Conservation (phyloP, 2,329 filamentous ascomycete species). For the Penicillium sp. region DNA sequence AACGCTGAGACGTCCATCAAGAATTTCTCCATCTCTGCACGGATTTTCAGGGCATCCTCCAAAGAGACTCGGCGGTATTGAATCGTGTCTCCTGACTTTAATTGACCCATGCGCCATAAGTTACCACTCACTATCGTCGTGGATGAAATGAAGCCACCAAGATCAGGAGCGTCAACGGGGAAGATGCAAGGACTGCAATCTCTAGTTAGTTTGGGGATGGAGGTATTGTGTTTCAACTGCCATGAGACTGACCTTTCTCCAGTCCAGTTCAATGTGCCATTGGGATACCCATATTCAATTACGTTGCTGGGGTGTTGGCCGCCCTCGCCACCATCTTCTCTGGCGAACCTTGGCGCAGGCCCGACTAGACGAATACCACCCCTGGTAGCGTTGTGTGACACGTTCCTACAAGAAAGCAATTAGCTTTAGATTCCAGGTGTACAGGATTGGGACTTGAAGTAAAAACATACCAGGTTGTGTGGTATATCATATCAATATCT, state of each 20-base stretch:
- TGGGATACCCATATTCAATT: constrained; percentile 60
- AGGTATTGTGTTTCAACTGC: too few relatives aligned
- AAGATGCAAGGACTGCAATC: constrained; percentile 47
- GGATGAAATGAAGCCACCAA: constrained; percentile 62
- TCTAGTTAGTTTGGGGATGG: background rate
- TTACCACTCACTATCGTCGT: constrained; percentile 60
- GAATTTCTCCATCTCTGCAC: constrained; percentile 48
- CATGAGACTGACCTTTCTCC: background rate
- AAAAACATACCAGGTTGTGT: constrained; percentile 53
- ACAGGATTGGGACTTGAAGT: too few relatives aligned
- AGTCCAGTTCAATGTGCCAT: background rate
- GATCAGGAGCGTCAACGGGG: constrained; percentile 60
- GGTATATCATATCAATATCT: constrained; percentile 60
- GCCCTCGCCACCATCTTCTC: constrained; percentile 63
- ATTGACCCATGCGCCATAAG: constrained; percentile 63
- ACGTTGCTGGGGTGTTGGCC: constrained; percentile 64
- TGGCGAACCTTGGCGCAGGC: constrained; percentile 60
- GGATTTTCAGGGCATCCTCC: constrained; percentile 52
- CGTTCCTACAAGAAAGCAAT: constrained; percentile 9
- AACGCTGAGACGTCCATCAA: constrained; percentile 41
- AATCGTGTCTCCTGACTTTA: constrained; percentile 60
- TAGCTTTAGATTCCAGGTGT: too few relatives aligned
- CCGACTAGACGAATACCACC: constrained; percentile 63
- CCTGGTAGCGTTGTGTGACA: constrained; percentile 63
- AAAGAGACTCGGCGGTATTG: constrained; percentile 54